Evolutionary conservation across 108 stramenopile genomes (phyloP), one percentile per base, ranked within the genome.

Genomic region (Skeletonema costatum): DNA sequence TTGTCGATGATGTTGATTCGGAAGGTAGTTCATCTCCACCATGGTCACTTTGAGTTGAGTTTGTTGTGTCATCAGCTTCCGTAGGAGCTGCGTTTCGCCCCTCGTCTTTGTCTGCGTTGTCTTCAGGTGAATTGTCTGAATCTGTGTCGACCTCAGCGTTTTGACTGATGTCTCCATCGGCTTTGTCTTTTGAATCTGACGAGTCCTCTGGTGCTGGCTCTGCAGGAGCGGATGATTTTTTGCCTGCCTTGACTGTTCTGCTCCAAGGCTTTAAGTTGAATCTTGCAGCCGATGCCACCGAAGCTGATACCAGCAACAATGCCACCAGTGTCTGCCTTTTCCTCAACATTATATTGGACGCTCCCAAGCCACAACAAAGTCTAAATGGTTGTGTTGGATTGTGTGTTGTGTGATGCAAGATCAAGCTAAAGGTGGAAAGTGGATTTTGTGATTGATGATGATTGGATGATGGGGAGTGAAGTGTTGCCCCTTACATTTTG

Each of bases 111-210:
- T 32, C 64, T 21, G 14, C 70, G 16, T 63, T 65, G 0, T 62
- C 63, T 12, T 64, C 62, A 19, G 32, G 19, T 25, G n/a, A 56
- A 25, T 56, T 29, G 21, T 25, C 53, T 25, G 19, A 7, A 29
- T 35, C 63, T 32, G 3, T 9, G 62, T 64, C 58, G 4, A 8
- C 13, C 64, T 16, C 70, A 29, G n/a, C 60, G 16, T 64, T 17
- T 63, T 65, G 70, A n/a, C 33, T 60, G 30, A 29, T 29, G n/a
- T 72, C 76, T 32, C 33, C 70, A n/a, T 65, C 70, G 16, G 29
- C 4, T 63, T 70, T 60, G 4, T 61, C 69, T 9, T 77, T 32
- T 4, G 62, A 9, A 71, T 71, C 70, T 25, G 25, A 2, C 21
- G 19, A n/a, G 25, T 8, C 53, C 53, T 56, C 53, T 25, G 53